phyloP scores from a whole-genome alignment of 768 basidiomycete genomes.

The Mycena rosella region DNA sequence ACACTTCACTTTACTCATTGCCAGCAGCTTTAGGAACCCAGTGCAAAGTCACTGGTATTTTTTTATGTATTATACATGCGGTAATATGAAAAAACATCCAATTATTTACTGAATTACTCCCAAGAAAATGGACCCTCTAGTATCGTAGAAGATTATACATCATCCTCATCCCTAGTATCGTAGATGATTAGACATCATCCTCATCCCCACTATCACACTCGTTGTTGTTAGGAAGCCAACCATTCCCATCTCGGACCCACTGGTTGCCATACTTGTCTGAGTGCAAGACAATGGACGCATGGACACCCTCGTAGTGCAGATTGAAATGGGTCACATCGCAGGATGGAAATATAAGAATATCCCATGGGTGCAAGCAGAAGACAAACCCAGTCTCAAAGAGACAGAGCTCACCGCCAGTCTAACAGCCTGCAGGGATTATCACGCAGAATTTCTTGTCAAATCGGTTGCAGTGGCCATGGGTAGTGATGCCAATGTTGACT shows the following conservation, averaged over 20 bases:
- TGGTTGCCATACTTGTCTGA: conserved; percentile 9
- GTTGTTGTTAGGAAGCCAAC: not conserved
- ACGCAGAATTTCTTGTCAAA: conserved; percentile 42
- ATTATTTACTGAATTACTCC: no score
- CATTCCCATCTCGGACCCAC: not conserved
- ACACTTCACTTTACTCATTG: no score
- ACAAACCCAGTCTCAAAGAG: conserved; percentile 42
- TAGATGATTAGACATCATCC: no score
- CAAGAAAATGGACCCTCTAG: no score
- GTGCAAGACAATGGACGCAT: conserved; percentile 7
- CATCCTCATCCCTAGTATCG: no score
- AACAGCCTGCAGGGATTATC: conserved; percentile 38
- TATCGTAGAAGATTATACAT: no score
- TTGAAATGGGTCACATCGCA: conserved; percentile 23
- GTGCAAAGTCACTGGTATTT: no score
- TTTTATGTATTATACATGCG: no score
- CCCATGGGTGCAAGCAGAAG: conserved; percentile 34
- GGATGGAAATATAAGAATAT: conserved; percentile 30
- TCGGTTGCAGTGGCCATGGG: conserved; percentile 39
- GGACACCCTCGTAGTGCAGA: not conserved
- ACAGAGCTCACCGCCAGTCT: conserved; percentile 43
- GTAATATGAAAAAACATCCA: no score
- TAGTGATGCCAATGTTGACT: conserved; percentile 40
- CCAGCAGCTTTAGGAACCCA: no score
- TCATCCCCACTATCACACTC: no score